These are phyloP conservation scores for Kernera saxatilis DNA, from an alignment of 345 rosid genomes.

Conservation along the genomic window DNA sequence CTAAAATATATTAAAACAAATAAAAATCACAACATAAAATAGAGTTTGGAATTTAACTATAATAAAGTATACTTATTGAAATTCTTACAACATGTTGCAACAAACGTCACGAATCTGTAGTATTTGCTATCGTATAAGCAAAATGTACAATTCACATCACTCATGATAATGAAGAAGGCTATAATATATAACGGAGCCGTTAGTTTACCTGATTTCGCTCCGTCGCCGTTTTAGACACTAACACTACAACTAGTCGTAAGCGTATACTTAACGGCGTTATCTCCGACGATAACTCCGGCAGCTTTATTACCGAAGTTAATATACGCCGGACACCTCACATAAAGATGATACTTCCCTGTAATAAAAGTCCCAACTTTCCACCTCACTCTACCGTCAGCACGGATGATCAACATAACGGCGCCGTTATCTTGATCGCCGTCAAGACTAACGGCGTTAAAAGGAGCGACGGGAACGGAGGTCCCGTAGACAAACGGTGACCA, in stretches of 20 bases:
- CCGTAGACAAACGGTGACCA: slow-evolving; percentile 87
- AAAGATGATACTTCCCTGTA: slow-evolving; percentile 56
- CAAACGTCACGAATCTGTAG: slow-evolving; percentile 13
- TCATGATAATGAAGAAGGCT: not conserved
- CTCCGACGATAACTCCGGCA: slow-evolving; percentile 46
- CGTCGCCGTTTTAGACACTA: slow-evolving; percentile 40
- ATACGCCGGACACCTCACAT: slow-evolving; percentile 53
- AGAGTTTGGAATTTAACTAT: not conserved
- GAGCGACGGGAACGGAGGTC: slow-evolving; percentile 63
- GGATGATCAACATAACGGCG: slow-evolving; percentile 34
- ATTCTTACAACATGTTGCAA: slow-evolving; percentile 7
- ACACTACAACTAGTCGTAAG: slow-evolving; percentile 51
- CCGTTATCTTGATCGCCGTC: slow-evolving; percentile 53
- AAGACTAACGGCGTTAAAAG: slow-evolving; percentile 47
- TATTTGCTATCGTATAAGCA: slow-evolving; percentile 28
- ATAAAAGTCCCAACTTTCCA: slow-evolving; percentile 71
- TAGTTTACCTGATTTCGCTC: not conserved
- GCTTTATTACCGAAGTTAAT: slow-evolving; percentile 44
- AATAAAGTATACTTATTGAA: not conserved
- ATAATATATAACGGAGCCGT: not conserved
- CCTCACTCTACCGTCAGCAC: slow-evolving; percentile 73
- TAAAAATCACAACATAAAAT: not conserved
- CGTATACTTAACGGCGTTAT: slow-evolving; percentile 72
- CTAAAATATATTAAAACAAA: not conserved
- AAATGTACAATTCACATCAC: slow-evolving; percentile 25